Percentiles rank a stretch among this genome's conserved stretches.
Evolutionary conservation across 2,329 filamentous ascomycete genomes (phyloP).

Genomic region (Alternaria rosae): DNA sequence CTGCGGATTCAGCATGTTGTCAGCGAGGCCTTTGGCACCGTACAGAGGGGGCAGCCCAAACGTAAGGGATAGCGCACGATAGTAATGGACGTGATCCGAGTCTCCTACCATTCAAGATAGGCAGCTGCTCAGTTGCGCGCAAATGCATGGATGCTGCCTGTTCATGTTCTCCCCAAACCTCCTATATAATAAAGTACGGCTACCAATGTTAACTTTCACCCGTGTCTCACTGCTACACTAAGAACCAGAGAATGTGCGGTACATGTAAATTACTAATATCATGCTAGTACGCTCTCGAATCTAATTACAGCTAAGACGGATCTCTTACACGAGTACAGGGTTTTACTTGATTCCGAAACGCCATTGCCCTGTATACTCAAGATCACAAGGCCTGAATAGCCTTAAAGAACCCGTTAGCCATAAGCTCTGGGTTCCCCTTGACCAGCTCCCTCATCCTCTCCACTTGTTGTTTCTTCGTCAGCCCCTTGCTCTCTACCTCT

Average conservation of each 20-base stretch:
- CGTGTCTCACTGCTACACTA: neutral
- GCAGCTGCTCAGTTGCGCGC: neutral
- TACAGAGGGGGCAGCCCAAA: neutral
- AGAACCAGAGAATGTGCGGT: neutral
- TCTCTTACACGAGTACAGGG: neutral
- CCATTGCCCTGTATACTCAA: neutral
- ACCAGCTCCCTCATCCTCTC: slow-evolving; percentile 81
- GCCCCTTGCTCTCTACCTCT: slow-evolving; percentile 67
- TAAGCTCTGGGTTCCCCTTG: slow-evolving; percentile 70
- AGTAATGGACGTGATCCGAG: neutral
- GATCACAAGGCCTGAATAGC: slow-evolving; percentile 56
- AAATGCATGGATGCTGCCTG: neutral
- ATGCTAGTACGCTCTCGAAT: neutral
- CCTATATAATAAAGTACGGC: neutral
- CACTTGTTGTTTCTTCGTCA: slow-evolving; percentile 72
- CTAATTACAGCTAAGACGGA: neutral
- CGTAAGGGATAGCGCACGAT: neutral
- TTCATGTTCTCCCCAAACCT: neutral
- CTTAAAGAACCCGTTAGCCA: slow-evolving; percentile 73
- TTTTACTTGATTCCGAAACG: neutral
- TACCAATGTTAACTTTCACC: neutral
- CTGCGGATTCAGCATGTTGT: too few species aligned
- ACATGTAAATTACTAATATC: neutral
- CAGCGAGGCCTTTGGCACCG: neutral
- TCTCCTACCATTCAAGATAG: neutral